A percentile compares a stretch with the other conserved stretches of the same genome.
phyloP scores from a whole-genome alignment of 129 eudicot genomes.

The Chrysanthemum lavandulifolium region DNA sequence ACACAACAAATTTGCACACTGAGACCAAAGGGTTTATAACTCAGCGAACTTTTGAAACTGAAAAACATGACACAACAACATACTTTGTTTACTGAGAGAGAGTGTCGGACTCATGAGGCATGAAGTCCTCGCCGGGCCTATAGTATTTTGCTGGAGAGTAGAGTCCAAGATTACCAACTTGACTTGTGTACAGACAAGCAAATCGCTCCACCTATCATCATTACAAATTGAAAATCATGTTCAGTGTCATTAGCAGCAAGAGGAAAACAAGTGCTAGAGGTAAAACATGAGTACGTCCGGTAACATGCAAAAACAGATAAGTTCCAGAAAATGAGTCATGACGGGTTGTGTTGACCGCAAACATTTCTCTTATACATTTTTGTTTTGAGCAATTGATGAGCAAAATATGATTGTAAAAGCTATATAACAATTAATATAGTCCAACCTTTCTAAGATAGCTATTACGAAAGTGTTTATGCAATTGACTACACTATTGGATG shows the following conservation, averaged over 20 bases:
- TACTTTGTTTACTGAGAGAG: slow-evolving; percentile 20
- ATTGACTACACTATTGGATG: neutral
- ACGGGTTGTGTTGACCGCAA: neutral
- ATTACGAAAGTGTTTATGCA: neutral
- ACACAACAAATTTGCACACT: slow-evolving; percentile 18
- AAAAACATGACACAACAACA: neutral
- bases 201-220: slow-evolving; percentile 85
- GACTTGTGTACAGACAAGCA: slow-evolving; percentile 91
- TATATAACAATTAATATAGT: neutral
- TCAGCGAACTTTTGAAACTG: slow-evolving; percentile 14
- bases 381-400: neutral
- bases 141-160: slow-evolving; percentile 93
- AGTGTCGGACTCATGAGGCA: slow-evolving; percentile 87
- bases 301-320: neutral
- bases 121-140: slow-evolving; percentile 85
- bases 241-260: neutral
- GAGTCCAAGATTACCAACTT: slow-evolving; percentile 70
- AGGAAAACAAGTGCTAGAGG: neutral
- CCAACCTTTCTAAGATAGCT: neutral
- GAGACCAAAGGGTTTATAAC: slow-evolving; percentile 25
- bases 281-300: neutral
- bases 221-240: neutral
- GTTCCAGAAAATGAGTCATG: neutral
- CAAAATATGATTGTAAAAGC: neutral
- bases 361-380: neutral